Evolutionary conservation across 192 early-diverging fungal species (phyloP).

Genomic region (Entophlyctis luteolus): DNA sequence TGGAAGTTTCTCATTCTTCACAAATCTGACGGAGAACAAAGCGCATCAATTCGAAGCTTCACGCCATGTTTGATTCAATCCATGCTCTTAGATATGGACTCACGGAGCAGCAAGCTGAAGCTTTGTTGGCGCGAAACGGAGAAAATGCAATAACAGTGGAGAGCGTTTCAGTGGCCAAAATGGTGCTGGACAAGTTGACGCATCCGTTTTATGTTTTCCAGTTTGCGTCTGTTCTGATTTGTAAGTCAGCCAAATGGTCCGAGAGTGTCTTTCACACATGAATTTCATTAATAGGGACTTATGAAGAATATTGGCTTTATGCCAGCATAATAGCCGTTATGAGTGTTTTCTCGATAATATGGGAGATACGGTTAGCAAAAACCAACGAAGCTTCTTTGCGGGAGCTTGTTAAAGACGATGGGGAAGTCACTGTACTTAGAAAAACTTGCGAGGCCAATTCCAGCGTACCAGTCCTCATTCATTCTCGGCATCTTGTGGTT

Average conservation of each 20-base stretch:
- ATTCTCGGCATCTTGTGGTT: conserved; percentile 33
- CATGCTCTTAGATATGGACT: conserved; percentile 28
- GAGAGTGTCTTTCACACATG: background rate
- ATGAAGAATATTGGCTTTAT: conserved; percentile 40
- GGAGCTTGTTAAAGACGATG: conserved; percentile 15
- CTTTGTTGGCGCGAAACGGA: conserved; percentile 29
- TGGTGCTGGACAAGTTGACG: conserved; percentile 37
- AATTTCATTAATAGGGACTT: conserved; percentile 25
- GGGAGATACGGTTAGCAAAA: conserved; percentile 41
- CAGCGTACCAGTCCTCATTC: conserved; percentile 1
- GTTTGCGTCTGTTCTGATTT: conserved; percentile 39
- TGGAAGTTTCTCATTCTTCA: background rate
- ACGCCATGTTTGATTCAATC: conserved; percentile 17
- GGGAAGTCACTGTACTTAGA: conserved; percentile 2
- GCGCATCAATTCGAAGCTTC: conserved; percentile 30
- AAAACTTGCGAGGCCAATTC: background rate
- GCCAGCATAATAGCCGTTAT: conserved; percentile 37
- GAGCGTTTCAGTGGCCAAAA: conserved; percentile 19
- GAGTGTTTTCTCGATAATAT: conserved; percentile 32
- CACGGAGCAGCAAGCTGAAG: conserved; percentile 7
- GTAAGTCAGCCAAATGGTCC: conserved; percentile 16
- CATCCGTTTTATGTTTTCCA: conserved; percentile 54
- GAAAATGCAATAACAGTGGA: conserved; percentile 38
- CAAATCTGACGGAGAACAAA: background rate
- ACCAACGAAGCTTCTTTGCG: conserved; percentile 37